Conservation (phyloP, 2,329 filamentous ascomycete species). For the Nemania serpens region DNA sequence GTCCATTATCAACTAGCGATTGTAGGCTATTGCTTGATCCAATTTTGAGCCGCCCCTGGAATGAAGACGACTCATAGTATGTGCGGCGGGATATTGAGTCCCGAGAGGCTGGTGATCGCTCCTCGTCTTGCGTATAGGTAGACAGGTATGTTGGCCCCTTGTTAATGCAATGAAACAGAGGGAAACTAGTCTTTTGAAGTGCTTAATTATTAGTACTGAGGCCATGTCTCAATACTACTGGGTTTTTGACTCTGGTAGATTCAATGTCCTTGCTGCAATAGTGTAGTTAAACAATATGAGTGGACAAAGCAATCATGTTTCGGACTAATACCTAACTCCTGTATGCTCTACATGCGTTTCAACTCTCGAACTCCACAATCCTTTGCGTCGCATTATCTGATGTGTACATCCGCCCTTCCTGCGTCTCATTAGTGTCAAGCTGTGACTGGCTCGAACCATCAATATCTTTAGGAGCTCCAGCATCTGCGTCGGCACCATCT, state of each 20-base stretch:
- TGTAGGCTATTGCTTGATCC: constrained; percentile 17
- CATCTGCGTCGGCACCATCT: constrained; percentile 74
- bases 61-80: constrained; percentile 18
- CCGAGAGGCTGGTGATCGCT: constrained; percentile 1
- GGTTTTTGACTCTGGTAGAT: constrained; percentile 28
- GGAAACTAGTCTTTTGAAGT: constrained; percentile 14
- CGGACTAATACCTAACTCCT: constrained; percentile 33
- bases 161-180: not conserved
- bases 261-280: constrained; percentile 33
- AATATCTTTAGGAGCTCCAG: constrained; percentile 51
- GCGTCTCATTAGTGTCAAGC: constrained; percentile 37
- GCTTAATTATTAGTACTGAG: constrained; percentile 14
- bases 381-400: constrained; percentile 43
- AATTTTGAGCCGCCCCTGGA: constrained; percentile 26
- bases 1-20: constrained; percentile 17
- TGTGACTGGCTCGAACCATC: constrained; percentile 38
- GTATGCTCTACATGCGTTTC: constrained; percentile 35
- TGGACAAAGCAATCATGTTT: constrained; percentile 36
- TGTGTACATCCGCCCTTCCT: constrained; percentile 30
- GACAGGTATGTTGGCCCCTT: not conserved
- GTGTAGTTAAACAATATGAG: not conserved
- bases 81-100: not conserved
- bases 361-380: constrained; percentile 54
- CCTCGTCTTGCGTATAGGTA: not conserved
- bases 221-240: constrained; percentile 33